phyloP scores from a whole-genome alignment of 768 basidiomycete species.

The Mycena metata region DNA sequence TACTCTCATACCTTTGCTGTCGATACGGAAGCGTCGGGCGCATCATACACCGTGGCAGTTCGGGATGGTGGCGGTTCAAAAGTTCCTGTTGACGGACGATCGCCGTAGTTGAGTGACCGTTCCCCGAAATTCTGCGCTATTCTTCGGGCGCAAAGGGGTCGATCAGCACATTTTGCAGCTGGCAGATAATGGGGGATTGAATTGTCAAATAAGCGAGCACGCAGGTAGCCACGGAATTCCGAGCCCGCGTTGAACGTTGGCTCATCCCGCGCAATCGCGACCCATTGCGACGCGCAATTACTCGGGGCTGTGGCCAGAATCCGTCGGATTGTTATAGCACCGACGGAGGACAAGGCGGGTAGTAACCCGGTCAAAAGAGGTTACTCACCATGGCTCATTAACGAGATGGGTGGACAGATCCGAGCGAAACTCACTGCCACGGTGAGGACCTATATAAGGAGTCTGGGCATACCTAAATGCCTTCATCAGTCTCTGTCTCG shows the following conservation, averaged over 20 bases:
- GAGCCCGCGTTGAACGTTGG: neutral
- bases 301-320: neutral
- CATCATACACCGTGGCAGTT: neutral
- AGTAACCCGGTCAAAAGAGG: constrained; percentile 3
- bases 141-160: no score
- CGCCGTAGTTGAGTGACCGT: no score
- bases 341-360: neutral
- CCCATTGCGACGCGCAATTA: constrained; percentile 10
- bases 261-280: neutral
- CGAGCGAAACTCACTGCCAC: constrained; percentile 10
- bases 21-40: neutral
- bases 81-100: no score
- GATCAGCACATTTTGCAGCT: no score
- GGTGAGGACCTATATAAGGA: constrained; percentile 2
- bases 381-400: constrained; percentile 18
- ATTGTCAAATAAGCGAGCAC: no score
- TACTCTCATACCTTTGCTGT: constrained; percentile 20
- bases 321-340: neutral
- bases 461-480: no score
- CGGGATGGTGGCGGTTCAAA: no score
- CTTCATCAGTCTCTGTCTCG: constrained; percentile 2
- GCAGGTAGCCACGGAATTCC: no score
- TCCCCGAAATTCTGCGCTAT: no score
- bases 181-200: no score
- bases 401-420: constrained; percentile 16